Base-by-base conservation (phyloP, 495 filamentous ascomycete species). In the Penicillium tannophilum region DNA sequence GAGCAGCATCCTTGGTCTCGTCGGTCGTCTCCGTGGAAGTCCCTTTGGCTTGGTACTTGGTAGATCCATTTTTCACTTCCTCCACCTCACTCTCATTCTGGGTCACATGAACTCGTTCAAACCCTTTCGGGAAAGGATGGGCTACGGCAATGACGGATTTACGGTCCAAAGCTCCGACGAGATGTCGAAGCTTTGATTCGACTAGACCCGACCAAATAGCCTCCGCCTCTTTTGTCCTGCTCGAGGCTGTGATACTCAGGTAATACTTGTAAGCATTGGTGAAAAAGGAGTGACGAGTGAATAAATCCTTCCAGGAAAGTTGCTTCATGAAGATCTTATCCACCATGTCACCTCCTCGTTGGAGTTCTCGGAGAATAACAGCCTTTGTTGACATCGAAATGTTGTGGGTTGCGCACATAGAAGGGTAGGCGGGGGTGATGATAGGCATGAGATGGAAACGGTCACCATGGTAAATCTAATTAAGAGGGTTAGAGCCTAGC, bases 341-440 rank as follows among this genome's bases (percentile, higher is more conserved):
- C n/a, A 90, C 85, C 42, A 98, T 87, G 39, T 88, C 78, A 41
- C 85, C 84, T 19, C 86, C 94, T 33, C 90, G 84, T 55, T 90
- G 82, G 30, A 98, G 79, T 63, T 98, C 94, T 11, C 86, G 82
- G 54, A 90, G 81, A 62, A 98, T 90, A 48, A 97, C 84, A 35
- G 78, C 77, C 78, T 91, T 93, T 1, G 93, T 95, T 1, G 92
- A 97, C 64, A 82, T 76, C 5, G 89, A 90, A 51, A 98, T 85
- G 66, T 97, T 98, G 77, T 97, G 93, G 0, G 93, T 97, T 3
- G 95, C 87, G 67, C 93, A 97, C 91, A 96, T 96, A 46, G 90
- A 92, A 14, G 92, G 94, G 73, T 96, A 97, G 3, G 95, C 91
- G 2, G 94, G 94, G 6, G 90, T 98, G 66, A 98, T 97, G 65